Percentiles rank a stretch among this genome's conserved stretches.
phyloP scores from a whole-genome alignment of 192 early-diverging fungal genomes.

The Backusella macrospora region DNA sequence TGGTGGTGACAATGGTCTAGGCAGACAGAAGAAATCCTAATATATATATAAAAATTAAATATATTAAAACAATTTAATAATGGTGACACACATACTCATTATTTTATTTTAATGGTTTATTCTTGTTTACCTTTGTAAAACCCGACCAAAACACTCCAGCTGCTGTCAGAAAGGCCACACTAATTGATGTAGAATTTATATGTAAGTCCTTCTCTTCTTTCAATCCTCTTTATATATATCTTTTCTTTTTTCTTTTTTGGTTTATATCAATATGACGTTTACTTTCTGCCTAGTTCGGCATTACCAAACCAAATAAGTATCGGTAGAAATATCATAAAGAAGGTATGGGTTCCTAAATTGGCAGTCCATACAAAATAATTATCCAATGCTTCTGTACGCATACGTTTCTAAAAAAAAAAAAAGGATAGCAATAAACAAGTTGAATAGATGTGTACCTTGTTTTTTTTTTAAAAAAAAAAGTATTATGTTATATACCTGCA shows the following conservation, averaged over 20 bases:
- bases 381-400: conserved; percentile 58
- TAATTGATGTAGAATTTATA: not conserved
- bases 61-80: not conserved
- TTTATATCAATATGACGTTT: not conserved
- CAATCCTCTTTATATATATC: not conserved
- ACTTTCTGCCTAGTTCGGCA: conserved; percentile 63
- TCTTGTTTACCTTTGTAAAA: conserved; percentile 55
- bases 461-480: too few relatives aligned
- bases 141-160: conserved; percentile 62
- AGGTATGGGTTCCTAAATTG: conserved; percentile 85
- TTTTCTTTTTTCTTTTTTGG: not conserved
- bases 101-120: not conserved
- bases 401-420: conserved; percentile 42
- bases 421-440: not conserved
- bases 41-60: not conserved
- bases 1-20: conserved; percentile 81
- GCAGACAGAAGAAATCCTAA: conserved; percentile 84
- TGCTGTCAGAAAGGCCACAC: conserved; percentile 42
- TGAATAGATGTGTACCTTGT: not conserved
- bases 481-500: conserved; percentile 49
- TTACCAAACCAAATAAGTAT: conserved; percentile 80
- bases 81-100: not conserved
- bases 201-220: too few relatives aligned
- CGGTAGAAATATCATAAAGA: conserved; percentile 83
- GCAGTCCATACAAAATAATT: conserved; percentile 68